Conservation (phyloP, 2,329 filamentous ascomycete species). For the Alternaria sp. region DNA sequence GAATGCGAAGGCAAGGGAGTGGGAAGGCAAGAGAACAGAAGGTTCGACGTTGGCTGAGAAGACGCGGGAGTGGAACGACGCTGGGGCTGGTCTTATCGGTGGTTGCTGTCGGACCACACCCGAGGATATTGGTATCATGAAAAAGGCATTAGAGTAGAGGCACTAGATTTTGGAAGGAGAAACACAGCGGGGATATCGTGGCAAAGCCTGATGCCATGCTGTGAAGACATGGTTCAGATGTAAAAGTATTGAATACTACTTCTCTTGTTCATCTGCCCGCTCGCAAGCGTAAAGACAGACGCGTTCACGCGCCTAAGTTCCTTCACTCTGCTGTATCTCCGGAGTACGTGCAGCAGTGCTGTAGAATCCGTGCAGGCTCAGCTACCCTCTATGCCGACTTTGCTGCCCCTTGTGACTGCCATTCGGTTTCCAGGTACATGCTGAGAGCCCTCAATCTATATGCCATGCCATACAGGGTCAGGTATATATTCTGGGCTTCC, state of each 20-base stretch:
- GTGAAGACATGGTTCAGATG: not conserved
- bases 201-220: not conserved
- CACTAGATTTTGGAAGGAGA: not conserved
- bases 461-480: not conserved
- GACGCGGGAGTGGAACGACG: constrained; percentile 41
- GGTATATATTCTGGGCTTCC: not conserved
- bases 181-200: not conserved
- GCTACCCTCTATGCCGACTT: not conserved
- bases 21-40: constrained; percentile 37
- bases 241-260: not conserved
- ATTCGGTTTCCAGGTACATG: not conserved
- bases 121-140: constrained; percentile 47
- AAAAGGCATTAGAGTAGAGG: constrained; percentile 20
- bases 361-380: too few relatives aligned
- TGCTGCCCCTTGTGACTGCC: not conserved
- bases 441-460: not conserved
- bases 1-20: constrained; percentile 50
- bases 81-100: constrained; percentile 53
- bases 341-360: too few relatives aligned
- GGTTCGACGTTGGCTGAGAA: constrained; percentile 33
- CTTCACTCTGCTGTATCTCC: too few relatives aligned
- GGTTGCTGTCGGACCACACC: constrained; percentile 57
- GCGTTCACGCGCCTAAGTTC: too few relatives aligned
- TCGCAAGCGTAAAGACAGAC: too few relatives aligned
- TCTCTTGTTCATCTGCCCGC: not conserved